Evolutionary conservation across 352 stramenopile genomes (phyloP), one percentile per base, ranked within the genome.

Genomic region (Plasmopara muralis): DNA sequence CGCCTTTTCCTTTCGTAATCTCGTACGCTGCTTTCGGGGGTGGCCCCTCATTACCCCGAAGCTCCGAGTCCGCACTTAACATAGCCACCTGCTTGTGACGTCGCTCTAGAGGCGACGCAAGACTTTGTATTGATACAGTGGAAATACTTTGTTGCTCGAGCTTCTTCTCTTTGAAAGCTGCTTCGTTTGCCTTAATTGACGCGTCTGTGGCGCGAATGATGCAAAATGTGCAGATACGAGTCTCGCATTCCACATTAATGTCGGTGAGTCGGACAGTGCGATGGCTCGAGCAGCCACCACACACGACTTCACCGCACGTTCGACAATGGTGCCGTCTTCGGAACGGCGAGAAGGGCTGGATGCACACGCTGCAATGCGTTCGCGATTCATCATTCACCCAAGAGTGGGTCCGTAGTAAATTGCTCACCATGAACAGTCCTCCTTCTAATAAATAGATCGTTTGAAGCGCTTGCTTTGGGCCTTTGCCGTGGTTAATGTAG

Each of bases 331-430:
- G 78, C 35, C 81, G 76, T 13, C 78, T 74, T 14, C 78, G 78
- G 43, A 91, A 88, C 7, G 81, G 72, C 33, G 87, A 60, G 61
- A 91, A 92, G 49, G 88, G 78, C 73, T 88, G 77, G 29, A 89
- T 65, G 56, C 81, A 92, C 38, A 89, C 72, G 50, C 74, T 92
- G 69, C 81, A 92, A 55, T 89, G 81, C 14, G 76, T 86, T 20
- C 78, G 74, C 35, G 78, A 57, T 15, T 77, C 68, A 58, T 91
- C 78, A 29, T 84, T 62, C 10, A 91, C 60, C 81, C 81, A 91
- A 8, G 61, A 61, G 38, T 87, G 72, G 15, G 72, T 83, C 50
- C 78, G 76, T 35, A 89, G 64, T 33, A 91, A 55, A 40, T 85
- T 91, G 31, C 57, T 66, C 10, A 84, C 77, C 33, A 89, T 79